These are phyloP conservation scores for Fomitopsis palustris DNA, from an alignment of 1,284 basidiomycete species.

Conservation along the genomic window DNA sequence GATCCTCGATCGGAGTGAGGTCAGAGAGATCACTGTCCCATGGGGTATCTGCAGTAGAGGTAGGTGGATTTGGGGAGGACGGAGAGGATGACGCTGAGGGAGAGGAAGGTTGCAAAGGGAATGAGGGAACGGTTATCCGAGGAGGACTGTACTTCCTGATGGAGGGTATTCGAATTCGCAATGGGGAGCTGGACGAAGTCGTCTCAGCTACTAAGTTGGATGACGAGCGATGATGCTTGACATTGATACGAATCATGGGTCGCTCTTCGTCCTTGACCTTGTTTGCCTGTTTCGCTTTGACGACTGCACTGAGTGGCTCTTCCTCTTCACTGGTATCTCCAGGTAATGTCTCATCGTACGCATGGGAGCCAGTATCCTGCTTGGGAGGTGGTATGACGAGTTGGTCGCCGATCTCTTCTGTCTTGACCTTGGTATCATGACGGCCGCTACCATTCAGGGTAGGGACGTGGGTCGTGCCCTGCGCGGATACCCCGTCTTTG, in stretches of 20 bases:
- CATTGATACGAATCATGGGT: not conserved
- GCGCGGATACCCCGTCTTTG: not conserved
- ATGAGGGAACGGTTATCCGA: not conserved
- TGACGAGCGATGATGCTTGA: not conserved
- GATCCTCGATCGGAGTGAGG: constrained; percentile 19
- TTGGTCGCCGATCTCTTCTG: not conserved
- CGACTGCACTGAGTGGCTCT: not conserved
- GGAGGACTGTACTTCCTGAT: not conserved
- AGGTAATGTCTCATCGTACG: not conserved
- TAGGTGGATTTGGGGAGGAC: not conserved
- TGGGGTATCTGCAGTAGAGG: not conserved
- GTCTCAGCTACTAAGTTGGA: not conserved
- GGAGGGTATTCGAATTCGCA: not conserved
- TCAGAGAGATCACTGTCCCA: constrained; percentile 23
- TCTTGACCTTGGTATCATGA: not conserved
- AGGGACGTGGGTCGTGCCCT: not conserved
- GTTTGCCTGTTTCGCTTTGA: not conserved
- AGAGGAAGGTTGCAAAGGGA: not conserved
- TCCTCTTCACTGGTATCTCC: not conserved
- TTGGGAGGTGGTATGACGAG: not conserved
- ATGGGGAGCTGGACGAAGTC: not conserved
- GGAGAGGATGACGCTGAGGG: constrained; percentile 1
- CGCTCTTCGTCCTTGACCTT: not conserved
- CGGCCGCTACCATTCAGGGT: not conserved
- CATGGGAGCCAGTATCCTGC: not conserved